Evolutionary conservation across 2,329 filamentous ascomycete genomes (phyloP).

Genomic region (Pseudophaeomoniella oleicola): DNA sequence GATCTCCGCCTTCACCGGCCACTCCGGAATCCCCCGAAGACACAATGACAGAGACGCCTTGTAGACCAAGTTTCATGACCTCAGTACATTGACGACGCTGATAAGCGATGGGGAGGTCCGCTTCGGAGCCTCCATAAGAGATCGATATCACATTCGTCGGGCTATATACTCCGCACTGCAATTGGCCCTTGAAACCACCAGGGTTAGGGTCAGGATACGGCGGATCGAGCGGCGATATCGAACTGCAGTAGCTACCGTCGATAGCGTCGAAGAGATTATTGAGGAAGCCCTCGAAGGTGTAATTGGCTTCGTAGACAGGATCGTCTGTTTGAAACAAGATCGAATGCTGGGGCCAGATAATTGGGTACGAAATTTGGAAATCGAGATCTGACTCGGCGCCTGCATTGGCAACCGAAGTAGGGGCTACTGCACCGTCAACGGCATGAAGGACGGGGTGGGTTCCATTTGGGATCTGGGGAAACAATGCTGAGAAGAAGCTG

Average conservation of each 20-base stretch:
- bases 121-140: conserved; percentile 26
- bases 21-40: conserved; percentile 34
- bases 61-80: conserved; percentile 34
- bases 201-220: conserved; percentile 23
- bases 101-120: conserved; percentile 21
- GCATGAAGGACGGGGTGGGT: conserved; percentile 24
- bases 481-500: conserved; percentile 22
- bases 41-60: conserved; percentile 33
- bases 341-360: conserved; percentile 34
- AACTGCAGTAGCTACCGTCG: conserved; percentile 34
- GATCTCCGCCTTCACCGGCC: conserved; percentile 21
- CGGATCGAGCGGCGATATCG: conserved; percentile 23
- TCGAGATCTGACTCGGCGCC: conserved; percentile 29
- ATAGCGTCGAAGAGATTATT: conserved; percentile 35
- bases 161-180: conserved; percentile 29
- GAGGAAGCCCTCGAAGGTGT: conserved; percentile 23
- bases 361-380: conserved; percentile 30
- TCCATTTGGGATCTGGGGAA: conserved; percentile 21
- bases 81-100: conserved; percentile 25
- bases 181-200: conserved; percentile 25
- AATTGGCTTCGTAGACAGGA: conserved; percentile 21
- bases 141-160: conserved; percentile 23
- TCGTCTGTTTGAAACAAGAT: conserved; percentile 34
- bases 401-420: conserved; percentile 13
- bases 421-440: conserved; percentile 25